phyloP scores from a whole-genome alignment of 768 basidiomycete species.

The Mycena pura region DNA sequence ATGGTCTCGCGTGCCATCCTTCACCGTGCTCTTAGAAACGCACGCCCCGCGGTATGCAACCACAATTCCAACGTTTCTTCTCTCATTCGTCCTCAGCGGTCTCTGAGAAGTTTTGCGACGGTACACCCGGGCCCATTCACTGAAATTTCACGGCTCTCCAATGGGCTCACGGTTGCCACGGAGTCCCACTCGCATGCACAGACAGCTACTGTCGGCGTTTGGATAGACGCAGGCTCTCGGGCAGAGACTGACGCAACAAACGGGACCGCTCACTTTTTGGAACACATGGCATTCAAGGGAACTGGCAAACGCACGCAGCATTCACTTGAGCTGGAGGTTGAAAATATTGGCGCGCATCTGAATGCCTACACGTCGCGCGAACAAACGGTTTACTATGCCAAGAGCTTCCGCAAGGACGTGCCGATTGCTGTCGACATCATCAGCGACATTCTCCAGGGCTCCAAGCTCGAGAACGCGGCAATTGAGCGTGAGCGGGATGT shows the following conservation, averaged over 20 bases:
- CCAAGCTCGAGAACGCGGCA: slow-evolving; percentile 85
- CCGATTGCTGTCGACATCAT: slow-evolving; percentile 93
- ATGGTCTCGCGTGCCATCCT: slow-evolving; percentile 42
- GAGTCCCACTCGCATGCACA: slow-evolving; percentile 89
- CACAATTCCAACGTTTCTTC: not conserved
- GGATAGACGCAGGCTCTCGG: slow-evolving; percentile 98
- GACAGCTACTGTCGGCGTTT: slow-evolving; percentile 98
- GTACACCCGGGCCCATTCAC: slow-evolving; percentile 78
- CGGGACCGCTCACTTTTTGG: slow-evolving; percentile 98
- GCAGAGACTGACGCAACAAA: slow-evolving; percentile 95
- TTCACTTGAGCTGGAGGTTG: slow-evolving; percentile 93
- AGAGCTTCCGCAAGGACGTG: slow-evolving; percentile 97
- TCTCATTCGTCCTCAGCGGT: slow-evolving; percentile 43
- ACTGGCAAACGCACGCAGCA: slow-evolving; percentile 89
- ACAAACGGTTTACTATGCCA: slow-evolving; percentile 99
- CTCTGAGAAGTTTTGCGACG: slow-evolving; percentile 78
- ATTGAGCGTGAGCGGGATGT: slow-evolving; percentile 97
- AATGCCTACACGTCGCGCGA: slow-evolving; percentile 99
- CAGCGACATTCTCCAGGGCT: slow-evolving; percentile 96
- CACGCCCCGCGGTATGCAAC: slow-evolving; percentile 44
- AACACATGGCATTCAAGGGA: slow-evolving; percentile 99
- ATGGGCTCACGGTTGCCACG: slow-evolving; percentile 95
- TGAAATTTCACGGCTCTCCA: slow-evolving; percentile 89
- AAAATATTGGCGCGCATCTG: slow-evolving; percentile 95
- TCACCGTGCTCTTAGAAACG: slow-evolving; percentile 35